Evolutionary conservation across 345 rosid genomes (phyloP).

Genomic region (Raphanus sativus): DNA sequence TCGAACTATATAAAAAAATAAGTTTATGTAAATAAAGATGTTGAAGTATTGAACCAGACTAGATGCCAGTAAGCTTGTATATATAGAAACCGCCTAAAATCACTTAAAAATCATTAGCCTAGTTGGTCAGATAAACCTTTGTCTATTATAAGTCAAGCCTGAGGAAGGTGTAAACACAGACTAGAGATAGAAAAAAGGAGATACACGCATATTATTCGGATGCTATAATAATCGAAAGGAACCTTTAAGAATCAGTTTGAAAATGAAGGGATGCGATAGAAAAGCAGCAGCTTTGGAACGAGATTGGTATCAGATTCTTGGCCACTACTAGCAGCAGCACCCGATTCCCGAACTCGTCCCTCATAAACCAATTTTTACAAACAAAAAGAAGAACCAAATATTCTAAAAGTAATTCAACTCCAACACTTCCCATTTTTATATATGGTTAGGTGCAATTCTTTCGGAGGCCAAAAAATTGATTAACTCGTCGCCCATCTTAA

Average conservation of each 20-base stretch:
- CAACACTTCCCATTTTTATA: background rate
- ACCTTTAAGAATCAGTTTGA: constrained; percentile 34
- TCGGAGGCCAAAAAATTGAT: background rate
- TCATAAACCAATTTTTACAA: constrained; percentile 2
- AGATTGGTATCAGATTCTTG: constrained; percentile 34
- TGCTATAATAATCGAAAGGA: constrained; percentile 14
- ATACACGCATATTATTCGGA: constrained; percentile 10
- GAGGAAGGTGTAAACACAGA: constrained; percentile 13
- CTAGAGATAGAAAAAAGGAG: background rate
- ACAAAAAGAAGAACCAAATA: constrained; percentile 5
- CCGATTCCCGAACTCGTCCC: constrained; percentile 27
- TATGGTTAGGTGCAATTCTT: constrained; percentile 3
- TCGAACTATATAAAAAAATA: background rate
- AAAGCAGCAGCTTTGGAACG: constrained; percentile 18
- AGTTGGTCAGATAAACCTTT: background rate
- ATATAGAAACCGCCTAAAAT: background rate
- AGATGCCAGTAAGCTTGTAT: background rate
- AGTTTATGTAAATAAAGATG: background rate
- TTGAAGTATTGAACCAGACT: background rate
- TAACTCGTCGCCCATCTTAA: background rate
- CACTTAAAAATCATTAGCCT: background rate
- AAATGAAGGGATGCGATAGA: constrained; percentile 7
- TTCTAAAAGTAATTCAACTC: constrained; percentile 18
- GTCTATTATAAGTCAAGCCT: background rate
- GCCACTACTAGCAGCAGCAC: constrained; percentile 27